Conservation (phyloP, 2,329 filamentous ascomycete genomes). For the Teratosphaeria pseudoeucalypti region DNA sequence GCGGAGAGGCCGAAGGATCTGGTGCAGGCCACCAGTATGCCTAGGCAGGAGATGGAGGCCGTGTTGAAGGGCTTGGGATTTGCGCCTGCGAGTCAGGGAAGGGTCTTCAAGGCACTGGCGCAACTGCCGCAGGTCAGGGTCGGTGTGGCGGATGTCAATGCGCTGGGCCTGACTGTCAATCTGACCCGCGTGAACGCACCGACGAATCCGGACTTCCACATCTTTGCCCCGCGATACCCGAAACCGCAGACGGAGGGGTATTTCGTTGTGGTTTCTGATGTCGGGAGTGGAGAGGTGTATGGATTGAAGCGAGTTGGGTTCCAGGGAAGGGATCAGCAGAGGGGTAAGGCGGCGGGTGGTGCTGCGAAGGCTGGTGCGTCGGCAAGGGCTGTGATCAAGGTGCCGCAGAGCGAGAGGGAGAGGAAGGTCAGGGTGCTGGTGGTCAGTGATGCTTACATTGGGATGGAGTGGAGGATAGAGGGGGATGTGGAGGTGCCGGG, state of each 20-base stretch:
- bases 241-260: slow-evolving; percentile 92
- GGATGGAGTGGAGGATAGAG: slow-evolving; percentile 53
- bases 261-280: slow-evolving; percentile 69
- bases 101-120: slow-evolving; percentile 50
- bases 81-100: slow-evolving; percentile 32
- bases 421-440: slow-evolving; percentile 64
- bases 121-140: slow-evolving; percentile 61
- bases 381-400: slow-evolving; percentile 48
- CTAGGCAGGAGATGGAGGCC: slow-evolving; percentile 18
- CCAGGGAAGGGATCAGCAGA: slow-evolving; percentile 18
- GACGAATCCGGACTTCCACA: slow-evolving; percentile 33
- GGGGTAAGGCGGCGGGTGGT: slow-evolving; percentile 12
- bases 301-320: slow-evolving; percentile 67
- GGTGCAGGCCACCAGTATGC: slow-evolving; percentile 30
- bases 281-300: slow-evolving; percentile 62
- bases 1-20: slow-evolving; percentile 27
- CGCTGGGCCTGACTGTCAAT: slow-evolving; percentile 51
- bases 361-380: slow-evolving; percentile 24
- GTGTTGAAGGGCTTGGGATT: slow-evolving; percentile 44
- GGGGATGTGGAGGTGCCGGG: slow-evolving; percentile 40
- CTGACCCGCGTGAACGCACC: slow-evolving; percentile 56
- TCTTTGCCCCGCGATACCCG: slow-evolving; percentile 82
- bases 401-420: slow-evolving; percentile 44
- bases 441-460: slow-evolving; percentile 79
- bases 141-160: slow-evolving; percentile 49